Evolutionary conservation across 179 eudicot species (phyloP).

Genomic region (Amaranthus tricolor): DNA sequence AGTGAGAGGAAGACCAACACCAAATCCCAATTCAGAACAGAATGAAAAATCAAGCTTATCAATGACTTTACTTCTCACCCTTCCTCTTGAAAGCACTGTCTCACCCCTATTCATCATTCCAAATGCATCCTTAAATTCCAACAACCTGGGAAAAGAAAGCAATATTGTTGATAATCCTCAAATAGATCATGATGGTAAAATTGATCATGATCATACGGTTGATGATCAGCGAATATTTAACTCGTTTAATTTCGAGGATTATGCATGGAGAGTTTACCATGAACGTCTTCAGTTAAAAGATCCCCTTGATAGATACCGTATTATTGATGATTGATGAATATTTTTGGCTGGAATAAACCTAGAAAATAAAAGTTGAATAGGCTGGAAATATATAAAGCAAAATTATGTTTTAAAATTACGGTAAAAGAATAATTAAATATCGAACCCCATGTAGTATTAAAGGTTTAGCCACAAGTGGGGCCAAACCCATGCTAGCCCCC

Average conservation of each 20-base stretch:
- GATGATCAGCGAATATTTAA: conserved; percentile 29
- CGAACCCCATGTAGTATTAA: too few relatives aligned
- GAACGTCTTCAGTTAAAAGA: conserved; percentile 61
- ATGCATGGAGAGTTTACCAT: conserved; percentile 84
- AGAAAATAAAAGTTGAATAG: not conserved
- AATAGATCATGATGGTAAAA: not conserved
- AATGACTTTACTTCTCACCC: conserved; percentile 61
- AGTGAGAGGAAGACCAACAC: conserved; percentile 61
- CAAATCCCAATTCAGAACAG: conserved; percentile 16
- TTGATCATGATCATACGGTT: not conserved
- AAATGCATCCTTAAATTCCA: not conserved
- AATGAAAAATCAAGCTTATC: conserved; percentile 35
- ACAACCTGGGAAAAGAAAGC: not conserved
- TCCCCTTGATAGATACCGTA: conserved; percentile 65
- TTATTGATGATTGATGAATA: not conserved
- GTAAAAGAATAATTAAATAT: too few relatives aligned
- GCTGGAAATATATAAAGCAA: not conserved
- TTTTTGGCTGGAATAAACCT: not conserved
- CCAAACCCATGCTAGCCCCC: not conserved
- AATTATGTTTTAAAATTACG: not conserved
- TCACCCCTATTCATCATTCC: conserved; percentile 44
- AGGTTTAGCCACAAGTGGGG: too few relatives aligned
- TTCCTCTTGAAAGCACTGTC: conserved; percentile 59
- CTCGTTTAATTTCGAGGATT: conserved; percentile 70
- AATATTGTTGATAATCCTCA: not conserved